phyloP scores from a whole-genome alignment of 208 protist species.

The Leptomonas pyrrhocoris region DNA sequence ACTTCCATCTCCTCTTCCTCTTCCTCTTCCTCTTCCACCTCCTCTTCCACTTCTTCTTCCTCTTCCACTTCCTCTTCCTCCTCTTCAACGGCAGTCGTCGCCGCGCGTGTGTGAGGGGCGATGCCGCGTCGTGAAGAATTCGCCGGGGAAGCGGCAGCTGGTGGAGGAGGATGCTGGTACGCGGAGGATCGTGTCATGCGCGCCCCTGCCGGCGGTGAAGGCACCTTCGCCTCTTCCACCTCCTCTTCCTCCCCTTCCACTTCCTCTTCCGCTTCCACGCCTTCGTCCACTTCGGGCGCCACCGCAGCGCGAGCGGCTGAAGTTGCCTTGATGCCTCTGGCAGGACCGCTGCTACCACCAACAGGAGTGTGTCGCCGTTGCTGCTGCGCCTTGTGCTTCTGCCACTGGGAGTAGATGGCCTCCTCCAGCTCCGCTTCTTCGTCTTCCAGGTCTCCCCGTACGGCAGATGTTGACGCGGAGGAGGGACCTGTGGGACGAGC shows the following conservation, averaged over 20 bases:
- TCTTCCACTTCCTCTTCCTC: slow-evolving; percentile 26
- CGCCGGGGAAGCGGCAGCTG: not conserved
- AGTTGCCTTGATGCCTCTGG: slow-evolving; percentile 4
- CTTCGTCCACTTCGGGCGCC: not conserved
- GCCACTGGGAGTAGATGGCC: slow-evolving; percentile 25
- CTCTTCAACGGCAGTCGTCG: slow-evolving; percentile 7
- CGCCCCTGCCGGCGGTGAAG: not conserved
- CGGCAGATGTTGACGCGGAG: not conserved
- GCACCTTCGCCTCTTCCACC: not conserved
- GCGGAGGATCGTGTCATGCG: not conserved
- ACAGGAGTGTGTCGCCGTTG: slow-evolving; percentile 2
- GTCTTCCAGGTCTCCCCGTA: slow-evolving; percentile 9
- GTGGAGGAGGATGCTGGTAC: not conserved
- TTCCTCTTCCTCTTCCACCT: slow-evolving; percentile 1
- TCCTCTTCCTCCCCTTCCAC: slow-evolving; percentile 25
- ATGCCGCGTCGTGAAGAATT: not conserved
- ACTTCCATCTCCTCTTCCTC: slow-evolving; percentile 17
- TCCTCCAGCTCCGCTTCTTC: slow-evolving; percentile 29
- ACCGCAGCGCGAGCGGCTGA: not conserved
- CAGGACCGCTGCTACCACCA: too few species aligned
- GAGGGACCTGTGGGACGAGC: not conserved
- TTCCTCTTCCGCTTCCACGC: slow-evolving; percentile 13
- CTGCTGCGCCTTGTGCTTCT: slow-evolving; percentile 28
- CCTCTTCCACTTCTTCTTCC: slow-evolving; percentile 20
- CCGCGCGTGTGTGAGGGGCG: not conserved